phyloP scores from a whole-genome alignment of 495 filamentous ascomycete species.

The Lichina pygmaea region DNA sequence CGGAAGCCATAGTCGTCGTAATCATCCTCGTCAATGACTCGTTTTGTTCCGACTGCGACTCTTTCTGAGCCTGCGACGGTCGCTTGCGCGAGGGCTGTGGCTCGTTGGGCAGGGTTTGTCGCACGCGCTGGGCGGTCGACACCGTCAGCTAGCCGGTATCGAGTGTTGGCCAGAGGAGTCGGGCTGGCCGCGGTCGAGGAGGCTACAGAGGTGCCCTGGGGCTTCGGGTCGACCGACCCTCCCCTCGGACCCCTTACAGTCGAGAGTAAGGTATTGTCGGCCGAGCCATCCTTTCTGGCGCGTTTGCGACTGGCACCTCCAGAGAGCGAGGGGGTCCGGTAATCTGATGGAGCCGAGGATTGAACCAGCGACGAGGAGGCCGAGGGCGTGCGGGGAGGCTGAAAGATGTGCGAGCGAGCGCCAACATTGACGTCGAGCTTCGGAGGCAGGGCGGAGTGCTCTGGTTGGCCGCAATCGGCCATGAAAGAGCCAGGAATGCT shows the following conservation, averaged over 20 bases:
- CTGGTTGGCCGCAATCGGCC: conserved; percentile 11
- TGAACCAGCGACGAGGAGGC: conserved; percentile 30
- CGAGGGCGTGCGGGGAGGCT: conserved; percentile 36
- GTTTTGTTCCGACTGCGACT: neutral
- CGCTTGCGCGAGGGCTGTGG: no score
- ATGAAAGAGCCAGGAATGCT: conserved; percentile 24
- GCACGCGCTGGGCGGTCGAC: conserved; percentile 19
- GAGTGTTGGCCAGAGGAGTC: conserved; percentile 22
- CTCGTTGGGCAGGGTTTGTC: no score
- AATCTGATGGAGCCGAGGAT: conserved; percentile 18
- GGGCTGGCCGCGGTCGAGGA: conserved; percentile 10
- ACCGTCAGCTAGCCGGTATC: conserved; percentile 32
- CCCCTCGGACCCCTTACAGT: neutral
- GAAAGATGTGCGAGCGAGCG: conserved; percentile 35
- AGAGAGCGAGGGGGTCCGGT: conserved; percentile 4
- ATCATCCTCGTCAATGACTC: neutral
- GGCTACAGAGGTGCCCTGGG: conserved; percentile 1
- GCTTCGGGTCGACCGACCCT: conserved; percentile 1
- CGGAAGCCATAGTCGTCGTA: conserved; percentile 4
- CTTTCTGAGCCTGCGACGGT: conserved; percentile 9
- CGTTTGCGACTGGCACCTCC: neutral
- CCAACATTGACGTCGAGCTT: conserved; percentile 24
- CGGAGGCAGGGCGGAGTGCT: conserved; percentile 16
- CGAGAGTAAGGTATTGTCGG: conserved; percentile 1
- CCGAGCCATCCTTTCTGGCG: neutral